Evolutionary conservation across 2,329 filamentous ascomycete species (phyloP).

Genomic region (Trichoderma koningiopsis): DNA sequence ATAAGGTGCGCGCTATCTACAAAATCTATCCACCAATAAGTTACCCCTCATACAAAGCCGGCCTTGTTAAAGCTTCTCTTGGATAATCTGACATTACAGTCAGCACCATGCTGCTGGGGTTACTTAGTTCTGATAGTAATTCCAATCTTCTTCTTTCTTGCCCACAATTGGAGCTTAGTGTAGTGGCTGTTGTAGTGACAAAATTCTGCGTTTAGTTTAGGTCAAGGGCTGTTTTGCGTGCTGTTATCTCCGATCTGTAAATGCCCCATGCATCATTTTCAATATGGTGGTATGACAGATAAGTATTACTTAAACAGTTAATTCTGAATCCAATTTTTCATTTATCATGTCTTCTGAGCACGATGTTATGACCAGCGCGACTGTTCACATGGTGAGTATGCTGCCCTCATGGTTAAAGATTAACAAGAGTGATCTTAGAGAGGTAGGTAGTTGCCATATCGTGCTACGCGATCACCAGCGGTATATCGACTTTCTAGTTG

Average conservation of each 20-base stretch:
- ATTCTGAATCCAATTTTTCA: too few species aligned
- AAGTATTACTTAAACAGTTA: not conserved
- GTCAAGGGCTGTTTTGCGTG: not conserved
- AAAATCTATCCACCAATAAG: not conserved
- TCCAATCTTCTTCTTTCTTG: too few species aligned
- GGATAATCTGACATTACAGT: not conserved
- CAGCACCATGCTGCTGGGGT: not conserved
- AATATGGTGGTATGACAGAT: not conserved
- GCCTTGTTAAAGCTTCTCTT: not conserved
- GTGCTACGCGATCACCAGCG: too few species aligned
- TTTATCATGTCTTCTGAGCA: too few species aligned
- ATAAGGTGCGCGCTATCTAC: not conserved
- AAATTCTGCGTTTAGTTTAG: not conserved
- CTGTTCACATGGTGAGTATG: too few species aligned
- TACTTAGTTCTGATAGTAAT: not conserved
- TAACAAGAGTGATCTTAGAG: too few species aligned
- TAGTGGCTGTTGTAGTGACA: not conserved
- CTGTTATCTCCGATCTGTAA: not conserved
- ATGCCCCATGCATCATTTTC: not conserved
- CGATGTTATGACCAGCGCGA: too few species aligned
- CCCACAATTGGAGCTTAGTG: not conserved
- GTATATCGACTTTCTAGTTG: too few species aligned
- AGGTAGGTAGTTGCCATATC: too few species aligned
- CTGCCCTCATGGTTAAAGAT: too few species aligned
- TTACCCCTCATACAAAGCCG: not conserved